Conservation (phyloP, 2,329 filamentous ascomycete genomes). For the Ascomycota sp. region DNA sequence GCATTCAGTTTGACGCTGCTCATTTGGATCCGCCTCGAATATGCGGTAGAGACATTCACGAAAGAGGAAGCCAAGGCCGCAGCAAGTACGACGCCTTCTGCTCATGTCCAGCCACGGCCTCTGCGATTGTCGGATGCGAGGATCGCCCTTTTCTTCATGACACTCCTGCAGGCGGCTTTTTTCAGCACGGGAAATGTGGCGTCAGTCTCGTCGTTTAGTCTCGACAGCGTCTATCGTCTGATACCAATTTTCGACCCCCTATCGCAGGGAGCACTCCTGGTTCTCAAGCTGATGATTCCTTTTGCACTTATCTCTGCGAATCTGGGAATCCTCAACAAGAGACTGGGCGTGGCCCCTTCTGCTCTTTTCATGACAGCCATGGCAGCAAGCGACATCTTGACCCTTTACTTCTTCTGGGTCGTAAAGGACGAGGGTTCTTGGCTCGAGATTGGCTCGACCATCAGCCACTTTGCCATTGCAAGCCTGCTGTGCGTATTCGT, state of each 20-base stretch:
- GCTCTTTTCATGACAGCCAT: slow-evolving; percentile 91
- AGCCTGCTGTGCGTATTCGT: slow-evolving; percentile 83
- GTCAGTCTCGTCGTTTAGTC: slow-evolving; percentile 77
- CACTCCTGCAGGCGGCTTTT: slow-evolving; percentile 83
- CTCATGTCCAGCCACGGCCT: no score
- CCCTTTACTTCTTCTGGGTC: slow-evolving; percentile 93
- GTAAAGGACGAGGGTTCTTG: slow-evolving; percentile 92
- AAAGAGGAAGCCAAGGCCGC: slow-evolving; percentile 2
- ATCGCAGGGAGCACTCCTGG: slow-evolving; percentile 65
- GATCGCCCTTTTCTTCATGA: slow-evolving; percentile 85
- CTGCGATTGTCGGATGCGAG: slow-evolving; percentile 69
- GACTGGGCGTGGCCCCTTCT: slow-evolving; percentile 66
- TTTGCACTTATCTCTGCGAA: slow-evolving; percentile 87
- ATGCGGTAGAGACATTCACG: slow-evolving; percentile 32
- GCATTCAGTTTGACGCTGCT: slow-evolving; percentile 67
- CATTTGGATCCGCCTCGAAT: slow-evolving; percentile 82
- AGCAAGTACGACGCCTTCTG: slow-evolving; percentile 11
- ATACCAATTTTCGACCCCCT: slow-evolving; percentile 89
- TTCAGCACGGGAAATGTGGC: slow-evolving; percentile 95
- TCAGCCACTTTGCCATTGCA: slow-evolving; percentile 87
- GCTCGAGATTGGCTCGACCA: slow-evolving; percentile 93
- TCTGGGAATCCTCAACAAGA: slow-evolving; percentile 75
- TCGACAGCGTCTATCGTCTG: slow-evolving; percentile 74
- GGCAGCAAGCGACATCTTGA: slow-evolving; percentile 76
- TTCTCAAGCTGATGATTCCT: slow-evolving; percentile 80